These are phyloP conservation scores for Otatea glauca DNA, from an alignment of 176 grass and related monocot genomes.

Conservation along the genomic window DNA sequence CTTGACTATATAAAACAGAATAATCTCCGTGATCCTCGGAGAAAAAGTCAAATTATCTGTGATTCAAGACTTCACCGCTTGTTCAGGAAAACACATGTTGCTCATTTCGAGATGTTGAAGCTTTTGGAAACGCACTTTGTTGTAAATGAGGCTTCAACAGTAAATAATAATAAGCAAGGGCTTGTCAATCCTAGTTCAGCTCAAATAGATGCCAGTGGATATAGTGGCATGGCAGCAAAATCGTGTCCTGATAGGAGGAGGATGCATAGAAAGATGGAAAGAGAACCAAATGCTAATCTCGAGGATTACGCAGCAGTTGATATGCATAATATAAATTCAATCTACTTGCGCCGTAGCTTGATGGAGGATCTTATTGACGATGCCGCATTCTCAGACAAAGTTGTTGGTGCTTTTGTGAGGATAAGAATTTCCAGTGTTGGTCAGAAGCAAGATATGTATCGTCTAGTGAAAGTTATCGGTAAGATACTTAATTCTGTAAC, in stretches of 20 bases:
- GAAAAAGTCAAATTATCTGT: constrained; percentile 97
- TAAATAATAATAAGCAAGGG: constrained; percentile 52
- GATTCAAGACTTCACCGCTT: constrained; percentile 74
- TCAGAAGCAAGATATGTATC: constrained; percentile 94
- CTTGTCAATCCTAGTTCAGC: constrained; percentile 50
- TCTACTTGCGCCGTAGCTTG: constrained; percentile 82
- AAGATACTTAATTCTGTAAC: constrained; percentile 45
- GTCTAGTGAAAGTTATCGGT: constrained; percentile 96
- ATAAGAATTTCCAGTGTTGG: constrained; percentile 83
- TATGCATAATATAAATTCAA: constrained; percentile 87
- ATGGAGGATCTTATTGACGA: constrained; percentile 86
- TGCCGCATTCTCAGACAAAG: constrained; percentile 69
- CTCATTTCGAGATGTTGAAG: constrained; percentile 97
- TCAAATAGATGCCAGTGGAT: constrained; percentile 67
- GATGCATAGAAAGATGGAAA: constrained; percentile 68
- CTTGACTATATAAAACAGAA: constrained; percentile 97
- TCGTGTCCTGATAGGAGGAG: constrained; percentile 58
- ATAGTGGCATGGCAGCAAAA: constrained; percentile 52
- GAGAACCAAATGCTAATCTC: constrained; percentile 55
- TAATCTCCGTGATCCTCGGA: constrained; percentile 82
- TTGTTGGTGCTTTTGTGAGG: constrained; percentile 83
- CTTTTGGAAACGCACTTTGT: constrained; percentile 91
- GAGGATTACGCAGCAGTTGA: constrained; percentile 88
- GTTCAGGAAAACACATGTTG: constrained; percentile 86
- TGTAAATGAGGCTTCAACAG: constrained; percentile 63